These are phyloP conservation scores for Sporobolus alterniflorus DNA, from an alignment of 202 grass and related monocot species.

Conservation along the genomic window DNA sequence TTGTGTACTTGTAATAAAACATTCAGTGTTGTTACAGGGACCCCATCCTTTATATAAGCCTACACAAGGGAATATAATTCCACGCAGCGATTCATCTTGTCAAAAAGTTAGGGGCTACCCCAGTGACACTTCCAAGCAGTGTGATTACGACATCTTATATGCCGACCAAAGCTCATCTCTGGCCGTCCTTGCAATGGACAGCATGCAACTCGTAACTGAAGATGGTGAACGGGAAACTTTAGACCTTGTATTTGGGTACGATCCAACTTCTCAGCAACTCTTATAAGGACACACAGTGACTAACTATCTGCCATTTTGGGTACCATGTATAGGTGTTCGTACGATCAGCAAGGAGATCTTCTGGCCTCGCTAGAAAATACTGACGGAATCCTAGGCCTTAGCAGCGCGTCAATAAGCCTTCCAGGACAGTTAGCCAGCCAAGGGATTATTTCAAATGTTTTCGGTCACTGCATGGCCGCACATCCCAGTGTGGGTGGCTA, in stretches of 20 bases:
- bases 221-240: constrained; percentile 55
- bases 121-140: constrained; percentile 63
- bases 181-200: constrained; percentile 69
- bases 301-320: constrained; percentile 21
- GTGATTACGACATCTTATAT: constrained; percentile 83
- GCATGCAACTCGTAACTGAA: constrained; percentile 56
- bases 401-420: constrained; percentile 65
- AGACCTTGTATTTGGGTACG: constrained; percentile 81
- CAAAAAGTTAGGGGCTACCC: constrained; percentile 62
- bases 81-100: constrained; percentile 56
- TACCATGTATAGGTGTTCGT: constrained; percentile 58
- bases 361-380: constrained; percentile 54
- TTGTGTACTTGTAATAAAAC: not conserved
- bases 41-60: constrained; percentile 84
- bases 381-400: constrained; percentile 86
- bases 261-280: not conserved
- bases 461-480: constrained; percentile 71
- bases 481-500: constrained; percentile 70
- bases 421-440: constrained; percentile 70
- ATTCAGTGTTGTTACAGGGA: constrained; percentile 48
- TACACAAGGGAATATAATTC: constrained; percentile 44
- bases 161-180: constrained; percentile 76
- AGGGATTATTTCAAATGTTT: constrained; percentile 73
- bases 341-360: constrained; percentile 84
- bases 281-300: constrained; percentile 36